phyloP scores from a whole-genome alignment of 768 basidiomycete species.

The Russula vinacea region DNA sequence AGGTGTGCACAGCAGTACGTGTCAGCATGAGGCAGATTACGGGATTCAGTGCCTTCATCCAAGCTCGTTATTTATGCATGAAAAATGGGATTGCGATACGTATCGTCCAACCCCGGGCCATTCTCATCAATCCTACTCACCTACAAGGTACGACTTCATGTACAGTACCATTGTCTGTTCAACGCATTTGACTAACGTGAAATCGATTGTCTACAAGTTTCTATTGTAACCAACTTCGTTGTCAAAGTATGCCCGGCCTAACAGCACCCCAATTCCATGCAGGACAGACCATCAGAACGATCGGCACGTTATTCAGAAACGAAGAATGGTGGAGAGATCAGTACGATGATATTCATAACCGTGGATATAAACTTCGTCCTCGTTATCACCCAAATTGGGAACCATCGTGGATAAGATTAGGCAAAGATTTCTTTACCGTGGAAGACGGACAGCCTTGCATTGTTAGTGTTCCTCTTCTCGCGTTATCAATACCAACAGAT shows the following conservation, averaged over 20 bases:
- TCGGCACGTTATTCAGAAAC: slow-evolving; percentile 11
- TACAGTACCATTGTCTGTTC: too few species aligned
- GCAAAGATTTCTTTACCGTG: slow-evolving; percentile 9
- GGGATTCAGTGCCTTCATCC: too few species aligned
- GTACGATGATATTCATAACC: neutral
- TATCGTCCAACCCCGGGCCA: neutral
- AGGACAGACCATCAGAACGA: neutral
- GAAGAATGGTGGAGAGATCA: slow-evolving; percentile 26
- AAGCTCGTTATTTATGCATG: neutral
- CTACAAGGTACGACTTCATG: neutral
- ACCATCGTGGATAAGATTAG: slow-evolving; percentile 17
- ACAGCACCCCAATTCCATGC: too few species aligned
- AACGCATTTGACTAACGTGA: too few species aligned
- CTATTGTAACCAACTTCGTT: neutral
- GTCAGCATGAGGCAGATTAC: too few species aligned
- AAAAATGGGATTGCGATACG: neutral
- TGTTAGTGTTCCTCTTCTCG: neutral
- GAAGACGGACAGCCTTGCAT: slow-evolving; percentile 21
- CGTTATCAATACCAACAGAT: neutral
- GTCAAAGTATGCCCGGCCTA: neutral
- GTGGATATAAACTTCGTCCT: slow-evolving; percentile 25
- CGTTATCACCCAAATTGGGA: slow-evolving; percentile 23
- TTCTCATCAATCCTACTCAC: too few species aligned
- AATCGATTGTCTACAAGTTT: neutral
- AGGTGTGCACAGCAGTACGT: too few species aligned